These are phyloP conservation scores for Magnolia officinalis DNA, from an alignment of 164 flowering plant genomes.

Conservation along the genomic window DNA sequence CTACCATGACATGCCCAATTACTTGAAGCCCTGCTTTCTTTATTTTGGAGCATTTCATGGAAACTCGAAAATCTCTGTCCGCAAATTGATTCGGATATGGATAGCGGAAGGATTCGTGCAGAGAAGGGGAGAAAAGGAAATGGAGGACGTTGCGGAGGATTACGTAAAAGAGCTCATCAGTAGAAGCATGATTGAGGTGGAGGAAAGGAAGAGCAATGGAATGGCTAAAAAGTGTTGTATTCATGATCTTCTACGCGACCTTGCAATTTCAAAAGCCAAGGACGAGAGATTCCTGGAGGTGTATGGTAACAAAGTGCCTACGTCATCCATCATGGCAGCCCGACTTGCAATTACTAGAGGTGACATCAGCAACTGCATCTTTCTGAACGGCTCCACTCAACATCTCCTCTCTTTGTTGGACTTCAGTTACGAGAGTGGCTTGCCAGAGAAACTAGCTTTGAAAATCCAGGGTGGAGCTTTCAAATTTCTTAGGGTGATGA, in stretches of 20 bases:
- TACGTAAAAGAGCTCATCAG: background rate
- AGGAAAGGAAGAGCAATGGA: background rate
- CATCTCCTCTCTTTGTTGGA: background rate
- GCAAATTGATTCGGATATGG: background rate
- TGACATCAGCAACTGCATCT: background rate
- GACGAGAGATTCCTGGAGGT: background rate
- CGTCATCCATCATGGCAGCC: background rate
- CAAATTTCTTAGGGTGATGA: background rate
- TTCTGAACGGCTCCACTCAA: background rate
- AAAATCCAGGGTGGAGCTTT: background rate
- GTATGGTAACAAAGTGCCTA: background rate
- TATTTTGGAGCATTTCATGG: background rate
- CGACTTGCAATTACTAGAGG: background rate
- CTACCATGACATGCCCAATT: background rate
- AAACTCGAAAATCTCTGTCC: background rate
- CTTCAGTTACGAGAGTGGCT: too few relatives aligned
- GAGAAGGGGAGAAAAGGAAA: background rate
- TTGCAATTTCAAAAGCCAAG: background rate
- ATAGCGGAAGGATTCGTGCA: background rate
- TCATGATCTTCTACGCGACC: background rate
- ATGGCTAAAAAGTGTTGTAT: background rate
- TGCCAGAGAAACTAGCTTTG: background rate
- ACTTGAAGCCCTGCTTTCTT: background rate
- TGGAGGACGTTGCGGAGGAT: constrained; percentile 5
- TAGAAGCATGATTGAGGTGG: background rate